Evolutionary conservation across 768 basidiomycete genomes (phyloP).

Genomic region (Kwoniella dejecticola): DNA sequence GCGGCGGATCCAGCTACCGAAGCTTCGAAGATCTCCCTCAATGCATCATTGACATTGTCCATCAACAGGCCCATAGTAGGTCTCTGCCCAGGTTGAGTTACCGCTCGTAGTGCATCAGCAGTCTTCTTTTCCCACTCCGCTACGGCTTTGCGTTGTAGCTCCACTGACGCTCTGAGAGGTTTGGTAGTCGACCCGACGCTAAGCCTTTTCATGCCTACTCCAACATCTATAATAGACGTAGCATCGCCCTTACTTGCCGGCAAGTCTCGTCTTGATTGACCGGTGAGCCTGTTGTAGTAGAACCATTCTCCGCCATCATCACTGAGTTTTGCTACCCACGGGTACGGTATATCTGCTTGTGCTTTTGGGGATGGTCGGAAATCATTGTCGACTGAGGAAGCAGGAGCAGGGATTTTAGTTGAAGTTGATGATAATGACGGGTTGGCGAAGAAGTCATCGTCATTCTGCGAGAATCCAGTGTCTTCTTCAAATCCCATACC

Average conservation of each 20-base stretch:
- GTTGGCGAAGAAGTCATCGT: slow-evolving; percentile 23
- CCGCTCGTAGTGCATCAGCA: slow-evolving; percentile 10
- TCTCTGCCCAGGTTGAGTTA: slow-evolving; percentile 5
- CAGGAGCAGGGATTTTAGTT: slow-evolving; percentile 5
- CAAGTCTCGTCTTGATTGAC: slow-evolving; percentile 57
- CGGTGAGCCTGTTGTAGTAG: slow-evolving; percentile 72
- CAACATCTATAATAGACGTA: slow-evolving; percentile 7
- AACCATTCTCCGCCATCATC: slow-evolving; percentile 81
- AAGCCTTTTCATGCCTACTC: slow-evolving; percentile 22
- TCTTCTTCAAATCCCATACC: slow-evolving; percentile 22
- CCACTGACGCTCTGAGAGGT: slow-evolving; percentile 25
- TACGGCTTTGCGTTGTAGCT: slow-evolving; percentile 27
- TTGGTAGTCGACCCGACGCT: slow-evolving; percentile 22
- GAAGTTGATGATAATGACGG: slow-evolving; percentile 11
- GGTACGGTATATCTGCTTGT: slow-evolving; percentile 56
- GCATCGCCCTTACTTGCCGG: slow-evolving; percentile 23
- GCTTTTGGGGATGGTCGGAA: slow-evolving; percentile 28
- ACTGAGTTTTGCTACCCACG: slow-evolving; percentile 77
- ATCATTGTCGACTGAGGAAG: slow-evolving; percentile 21
- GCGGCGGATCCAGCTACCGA: slow-evolving; percentile 43
- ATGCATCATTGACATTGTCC: slow-evolving; percentile 39
- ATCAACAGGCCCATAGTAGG: slow-evolving; percentile 37
- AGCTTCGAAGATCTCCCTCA: slow-evolving; percentile 48
- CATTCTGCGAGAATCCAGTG: slow-evolving; percentile 11
- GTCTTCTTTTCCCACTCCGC: slow-evolving; percentile 28